Conservation (phyloP, 805 yeast genomes). For the Cyberlindnera veronae region DNA sequence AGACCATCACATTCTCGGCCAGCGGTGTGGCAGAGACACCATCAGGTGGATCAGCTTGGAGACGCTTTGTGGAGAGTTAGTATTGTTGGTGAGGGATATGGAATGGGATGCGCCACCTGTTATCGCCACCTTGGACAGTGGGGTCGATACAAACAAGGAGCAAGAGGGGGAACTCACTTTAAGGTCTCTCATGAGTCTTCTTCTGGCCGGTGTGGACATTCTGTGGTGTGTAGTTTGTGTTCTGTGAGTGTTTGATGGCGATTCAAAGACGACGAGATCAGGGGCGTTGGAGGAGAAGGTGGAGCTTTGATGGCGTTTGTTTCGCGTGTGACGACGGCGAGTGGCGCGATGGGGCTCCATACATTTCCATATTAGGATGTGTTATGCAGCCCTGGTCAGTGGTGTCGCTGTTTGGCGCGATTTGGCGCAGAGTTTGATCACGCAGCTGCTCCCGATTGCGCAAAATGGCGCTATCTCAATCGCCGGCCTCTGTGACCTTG, state of each 20-base stretch:
- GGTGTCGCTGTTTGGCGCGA: background rate
- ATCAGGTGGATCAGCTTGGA: conserved; percentile 97
- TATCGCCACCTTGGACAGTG: conserved; percentile 1
- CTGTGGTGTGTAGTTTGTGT: conserved; percentile 1
- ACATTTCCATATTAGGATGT: background rate
- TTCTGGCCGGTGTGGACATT: conserved; percentile 98
- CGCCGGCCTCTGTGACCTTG: background rate
- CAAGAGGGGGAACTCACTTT: conserved; percentile 59
- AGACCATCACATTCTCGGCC: conserved; percentile 94
- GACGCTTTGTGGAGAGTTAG: conserved; percentile 46
- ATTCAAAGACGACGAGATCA: too few species aligned
- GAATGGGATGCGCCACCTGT: background rate
- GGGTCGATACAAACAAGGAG: background rate
- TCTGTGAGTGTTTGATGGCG: background rate
- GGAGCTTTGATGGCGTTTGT: background rate
- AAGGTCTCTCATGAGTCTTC: conserved; percentile 98
- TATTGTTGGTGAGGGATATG: background rate
- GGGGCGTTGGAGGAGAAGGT: background rate
- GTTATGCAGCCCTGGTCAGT: background rate
- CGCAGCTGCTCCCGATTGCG: conserved; percentile 1
- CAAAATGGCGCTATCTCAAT: conserved; percentile 1
- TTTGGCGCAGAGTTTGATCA: background rate
- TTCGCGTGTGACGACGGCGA: too few species aligned
- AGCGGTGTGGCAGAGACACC: conserved; percentile 97
- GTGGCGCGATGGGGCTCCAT: too few species aligned